Percentiles rank a stretch among this genome's conserved stretches.
These are phyloP conservation scores for Suillus bovinus DNA, from an alignment of 768 basidiomycete species.

Conservation along the genomic window DNA sequence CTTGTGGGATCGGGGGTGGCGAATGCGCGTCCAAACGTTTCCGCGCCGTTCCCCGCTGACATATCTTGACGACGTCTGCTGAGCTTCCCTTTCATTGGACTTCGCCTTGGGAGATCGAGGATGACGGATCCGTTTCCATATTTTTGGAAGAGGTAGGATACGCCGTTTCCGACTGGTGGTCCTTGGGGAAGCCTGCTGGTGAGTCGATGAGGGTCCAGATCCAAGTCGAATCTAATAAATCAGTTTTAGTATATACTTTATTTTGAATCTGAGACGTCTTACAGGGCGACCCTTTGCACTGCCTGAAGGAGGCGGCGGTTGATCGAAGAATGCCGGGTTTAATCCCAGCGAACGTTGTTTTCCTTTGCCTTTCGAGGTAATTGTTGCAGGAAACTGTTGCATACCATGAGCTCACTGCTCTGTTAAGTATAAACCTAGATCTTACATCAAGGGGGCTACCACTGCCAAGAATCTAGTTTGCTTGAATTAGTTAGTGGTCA, in stretches of 20 bases:
- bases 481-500: not conserved
- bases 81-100: not conserved
- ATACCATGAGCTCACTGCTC: not conserved
- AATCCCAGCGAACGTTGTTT: too few relatives aligned
- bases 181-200: not conserved
- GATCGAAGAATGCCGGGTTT: not conserved
- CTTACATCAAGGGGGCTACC: not conserved
- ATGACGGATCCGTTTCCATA: not conserved
- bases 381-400: not conserved
- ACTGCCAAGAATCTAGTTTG: not conserved
- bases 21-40: not conserved
- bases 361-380: too few relatives aligned
- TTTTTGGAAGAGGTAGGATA: not conserved
- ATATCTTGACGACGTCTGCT: not conserved
- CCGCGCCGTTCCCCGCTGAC: not conserved
- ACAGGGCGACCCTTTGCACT: not conserved
- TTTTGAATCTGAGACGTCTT: not conserved
- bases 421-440: not conserved
- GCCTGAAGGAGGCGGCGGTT: not conserved
- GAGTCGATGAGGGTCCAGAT: not conserved
- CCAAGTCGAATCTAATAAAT: not conserved
- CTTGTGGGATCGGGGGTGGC: not conserved
- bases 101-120: not conserved
- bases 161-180: not conserved
- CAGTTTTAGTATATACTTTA: not conserved